phyloP scores from a whole-genome alignment of 1,284 basidiomycete species.

The Sporisorium exsertum region DNA sequence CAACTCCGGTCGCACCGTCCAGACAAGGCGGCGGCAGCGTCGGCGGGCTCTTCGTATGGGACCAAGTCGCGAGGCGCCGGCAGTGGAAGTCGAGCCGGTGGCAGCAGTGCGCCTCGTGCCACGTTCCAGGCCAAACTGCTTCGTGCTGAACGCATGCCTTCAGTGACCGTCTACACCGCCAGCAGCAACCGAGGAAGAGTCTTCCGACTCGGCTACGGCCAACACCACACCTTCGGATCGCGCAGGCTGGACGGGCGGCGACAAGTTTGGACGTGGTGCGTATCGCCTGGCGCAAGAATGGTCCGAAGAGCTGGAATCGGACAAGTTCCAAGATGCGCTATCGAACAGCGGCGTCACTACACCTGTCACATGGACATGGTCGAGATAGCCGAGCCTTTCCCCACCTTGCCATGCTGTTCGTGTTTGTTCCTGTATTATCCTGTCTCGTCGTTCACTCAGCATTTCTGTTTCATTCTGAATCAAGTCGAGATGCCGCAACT shows the following conservation, averaged over 20 bases:
- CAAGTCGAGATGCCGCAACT: not conserved
- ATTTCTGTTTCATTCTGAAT: not conserved
- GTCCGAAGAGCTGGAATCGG: constrained; percentile 39
- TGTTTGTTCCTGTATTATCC: not conserved
- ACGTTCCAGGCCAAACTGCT: constrained; percentile 48
- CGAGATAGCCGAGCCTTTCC: constrained; percentile 19
- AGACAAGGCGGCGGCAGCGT: constrained; percentile 47
- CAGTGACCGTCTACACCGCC: constrained; percentile 41
- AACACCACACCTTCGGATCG: constrained; percentile 42
- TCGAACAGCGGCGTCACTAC: constrained; percentile 48
- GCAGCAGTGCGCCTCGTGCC: constrained; percentile 38
- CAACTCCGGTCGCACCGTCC: constrained; percentile 45
- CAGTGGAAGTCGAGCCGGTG: constrained; percentile 25
- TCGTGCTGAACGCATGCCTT: constrained; percentile 50
- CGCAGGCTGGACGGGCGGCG: constrained; percentile 49
- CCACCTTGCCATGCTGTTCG: not conserved
- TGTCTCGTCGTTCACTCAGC: not conserved
- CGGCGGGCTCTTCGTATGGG: constrained; percentile 38
- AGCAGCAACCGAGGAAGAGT: constrained; percentile 27
- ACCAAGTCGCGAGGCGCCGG: constrained; percentile 28
- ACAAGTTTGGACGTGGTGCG: constrained; percentile 43
- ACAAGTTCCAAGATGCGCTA: constrained; percentile 47
- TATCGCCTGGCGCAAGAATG: constrained; percentile 46
- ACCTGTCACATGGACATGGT: constrained; percentile 52
- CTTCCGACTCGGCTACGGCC: constrained; percentile 32